Evolutionary conservation across 306 rosid species (phyloP).

Genomic region (Medicago ruthenica): DNA sequence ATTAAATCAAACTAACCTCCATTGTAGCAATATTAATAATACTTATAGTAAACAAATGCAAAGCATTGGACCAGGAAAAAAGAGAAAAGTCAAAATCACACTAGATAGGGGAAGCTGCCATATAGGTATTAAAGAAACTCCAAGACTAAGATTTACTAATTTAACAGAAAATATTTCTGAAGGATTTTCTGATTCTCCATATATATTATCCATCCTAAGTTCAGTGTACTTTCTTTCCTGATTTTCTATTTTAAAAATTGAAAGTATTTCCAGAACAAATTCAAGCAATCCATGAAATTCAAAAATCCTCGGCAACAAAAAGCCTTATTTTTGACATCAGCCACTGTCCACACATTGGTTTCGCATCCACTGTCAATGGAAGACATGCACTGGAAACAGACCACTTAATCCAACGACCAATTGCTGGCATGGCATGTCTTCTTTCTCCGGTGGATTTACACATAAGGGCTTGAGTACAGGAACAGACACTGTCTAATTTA

Average conservation of each 20-base stretch:
- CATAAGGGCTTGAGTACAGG: not conserved
- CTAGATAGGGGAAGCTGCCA: not conserved
- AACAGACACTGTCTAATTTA: slow-evolving; percentile 5
- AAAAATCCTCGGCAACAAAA: slow-evolving; percentile 13
- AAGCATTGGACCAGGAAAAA: not conserved
- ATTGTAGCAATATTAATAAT: slow-evolving; percentile 3
- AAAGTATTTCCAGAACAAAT: not conserved
- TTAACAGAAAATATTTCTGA: not conserved
- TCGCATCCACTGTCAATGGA: slow-evolving; percentile 21
- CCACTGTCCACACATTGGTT: slow-evolving; percentile 3
- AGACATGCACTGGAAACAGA: not conserved
- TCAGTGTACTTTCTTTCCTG: not conserved
- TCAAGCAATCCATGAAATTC: slow-evolving; percentile 19
- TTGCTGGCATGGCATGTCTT: not conserved
- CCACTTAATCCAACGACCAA: slow-evolving; percentile 25
- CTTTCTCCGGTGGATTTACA: slow-evolving; percentile 26
- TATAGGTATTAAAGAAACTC: not conserved
- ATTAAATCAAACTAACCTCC: slow-evolving; percentile 17
- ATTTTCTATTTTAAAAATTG: slow-evolving; percentile 19
- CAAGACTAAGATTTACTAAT: slow-evolving; percentile 25
- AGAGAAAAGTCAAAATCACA: not conserved
- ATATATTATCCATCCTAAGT: slow-evolving; percentile 17
- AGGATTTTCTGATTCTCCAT: slow-evolving; percentile 7
- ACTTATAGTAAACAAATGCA: not conserved
- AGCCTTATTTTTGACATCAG: not conserved